Conservation (phyloP, 2,329 filamentous ascomycete genomes). For the Nemania bipapillata region DNA sequence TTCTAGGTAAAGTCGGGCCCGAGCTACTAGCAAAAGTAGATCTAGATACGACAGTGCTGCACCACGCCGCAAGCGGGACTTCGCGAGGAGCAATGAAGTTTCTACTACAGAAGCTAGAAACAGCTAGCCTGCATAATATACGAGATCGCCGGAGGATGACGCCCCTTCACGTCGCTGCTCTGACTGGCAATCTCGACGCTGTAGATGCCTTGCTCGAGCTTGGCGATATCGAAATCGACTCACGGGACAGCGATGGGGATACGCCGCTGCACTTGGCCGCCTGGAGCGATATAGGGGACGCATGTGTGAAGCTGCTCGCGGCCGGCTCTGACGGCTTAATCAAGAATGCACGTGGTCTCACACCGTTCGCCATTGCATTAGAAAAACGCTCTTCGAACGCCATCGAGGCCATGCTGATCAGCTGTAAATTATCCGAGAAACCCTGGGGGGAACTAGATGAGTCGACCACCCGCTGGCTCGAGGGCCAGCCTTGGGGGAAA, state of each 20-base stretch:
- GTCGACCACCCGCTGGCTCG: conserved; percentile 10
- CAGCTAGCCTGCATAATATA: conserved; percentile 9
- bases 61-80: conserved; percentile 25
- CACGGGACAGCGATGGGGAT: conserved; percentile 12
- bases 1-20: conserved; percentile 20
- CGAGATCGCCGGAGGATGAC: conserved; percentile 8
- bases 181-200: conserved; percentile 23
- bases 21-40: conserved; percentile 8
- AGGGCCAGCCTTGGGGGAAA: conserved; percentile 20
- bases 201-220: conserved; percentile 22
- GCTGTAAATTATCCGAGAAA: not conserved
- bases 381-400: conserved; percentile 6
- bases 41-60: conserved; percentile 16
- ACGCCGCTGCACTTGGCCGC: conserved; percentile 26
- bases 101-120: conserved; percentile 16
- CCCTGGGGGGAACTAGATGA: not conserved
- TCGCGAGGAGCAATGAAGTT: conserved; percentile 24
- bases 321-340: not conserved
- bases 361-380: conserved; percentile 14
- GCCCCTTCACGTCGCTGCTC: conserved; percentile 22
- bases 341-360: conserved; percentile 15
- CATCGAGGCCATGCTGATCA: conserved; percentile 1
- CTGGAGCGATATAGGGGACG: conserved; percentile 19
- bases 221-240: conserved; percentile 12
- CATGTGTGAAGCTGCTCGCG: conserved; percentile 12